A percentile compares a stretch with the other conserved stretches of the same genome.
These are phyloP conservation scores for Trichoderma sp. DNA, from an alignment of 2,329 filamentous ascomycete genomes.

Conservation along the genomic window DNA sequence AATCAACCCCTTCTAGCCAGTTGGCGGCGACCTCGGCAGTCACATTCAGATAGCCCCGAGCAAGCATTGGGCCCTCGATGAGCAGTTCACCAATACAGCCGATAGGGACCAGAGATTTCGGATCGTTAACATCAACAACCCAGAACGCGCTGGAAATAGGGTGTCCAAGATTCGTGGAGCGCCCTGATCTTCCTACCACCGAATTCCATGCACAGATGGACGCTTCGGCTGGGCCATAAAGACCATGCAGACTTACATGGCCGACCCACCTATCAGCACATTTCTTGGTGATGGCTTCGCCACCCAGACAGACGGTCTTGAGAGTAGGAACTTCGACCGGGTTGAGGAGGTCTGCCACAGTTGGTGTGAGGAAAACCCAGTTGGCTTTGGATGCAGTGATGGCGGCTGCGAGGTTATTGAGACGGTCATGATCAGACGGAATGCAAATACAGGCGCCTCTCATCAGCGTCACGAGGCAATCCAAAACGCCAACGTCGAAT, in stretches of 20 bases:
- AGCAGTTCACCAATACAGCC: constrained; percentile 32
- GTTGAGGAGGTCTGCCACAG: constrained; percentile 27
- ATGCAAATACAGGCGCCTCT: constrained; percentile 32
- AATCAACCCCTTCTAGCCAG: constrained; percentile 20
- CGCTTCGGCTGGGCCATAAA: constrained; percentile 25
- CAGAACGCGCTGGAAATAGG: constrained; percentile 29
- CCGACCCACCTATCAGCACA: constrained; percentile 13
- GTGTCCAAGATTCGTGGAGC: constrained; percentile 26
- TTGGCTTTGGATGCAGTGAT: constrained; percentile 20
- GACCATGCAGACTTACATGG: constrained; percentile 3
- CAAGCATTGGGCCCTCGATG: constrained; percentile 32
- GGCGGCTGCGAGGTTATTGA: constrained; percentile 28
- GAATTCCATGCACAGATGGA: constrained; percentile 23
- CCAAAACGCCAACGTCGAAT: constrained; percentile 32
- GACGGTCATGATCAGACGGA: constrained; percentile 28
- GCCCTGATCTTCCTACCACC: constrained; percentile 9
- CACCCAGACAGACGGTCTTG: constrained; percentile 18
- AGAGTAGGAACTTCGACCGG: constrained; percentile 13
- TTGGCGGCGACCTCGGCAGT: background rate
- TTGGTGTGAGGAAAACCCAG: constrained; percentile 29
- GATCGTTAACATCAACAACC: constrained; percentile 30
- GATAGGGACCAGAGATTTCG: constrained; percentile 29
- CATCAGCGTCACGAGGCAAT: constrained; percentile 30
- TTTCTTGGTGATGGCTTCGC: constrained; percentile 24
- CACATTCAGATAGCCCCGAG: constrained; percentile 30